Base-by-base conservation (phyloP, 805 yeast genomes). In the Starmerella vaccinii region DNA sequence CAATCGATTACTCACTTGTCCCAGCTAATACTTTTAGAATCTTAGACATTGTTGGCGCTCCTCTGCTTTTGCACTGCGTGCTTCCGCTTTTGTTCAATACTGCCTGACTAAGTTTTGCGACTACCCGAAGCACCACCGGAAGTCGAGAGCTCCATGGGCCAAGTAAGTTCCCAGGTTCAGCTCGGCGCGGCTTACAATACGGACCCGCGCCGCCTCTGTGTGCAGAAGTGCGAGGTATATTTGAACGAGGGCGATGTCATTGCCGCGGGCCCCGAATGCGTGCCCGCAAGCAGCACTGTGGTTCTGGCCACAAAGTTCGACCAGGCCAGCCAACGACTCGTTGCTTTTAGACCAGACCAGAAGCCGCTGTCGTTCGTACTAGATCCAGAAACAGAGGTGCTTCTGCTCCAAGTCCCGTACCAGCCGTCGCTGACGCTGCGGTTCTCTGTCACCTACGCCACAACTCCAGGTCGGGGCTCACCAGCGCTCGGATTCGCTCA, bases 321-420 rank as follows among this genome's bases (percentile, higher is more conserved):
- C 39, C 39, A 27, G 18, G 48, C 37, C 5, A 44, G 45, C 30
- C 46, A 44, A 26, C 24, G 43, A 19, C 18, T 53, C 32, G 18
- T 39, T 5, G 49, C 52, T 12, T 7, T n/a, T n/a, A 37, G 56
- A 10, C 37, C 51, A 6, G 57, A 52, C 40, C 50, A 34, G 30
- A 47, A 50, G 29, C 61, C 59, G n/a, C 46, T 50, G 18, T 52
- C 54, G 26, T 57, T 38, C 30, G 55, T 52, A 12, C 55, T 24
- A 39, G 62, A 59, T 46, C 59, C 61, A 2, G 61, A 51, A 26
- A 37, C 57, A 18, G 50, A 40, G 22, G 43, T 47, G 12, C 34
- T 55, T 24, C 37, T 60, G 19, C 44, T 58, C 16, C 59, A 58
- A 21, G 54, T 59, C 27, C 61, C 60, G 10, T 54, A 52, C 50